Base-by-base conservation (phyloP, 2,329 filamentous ascomycete species). In the Fusarium mundagurra region DNA sequence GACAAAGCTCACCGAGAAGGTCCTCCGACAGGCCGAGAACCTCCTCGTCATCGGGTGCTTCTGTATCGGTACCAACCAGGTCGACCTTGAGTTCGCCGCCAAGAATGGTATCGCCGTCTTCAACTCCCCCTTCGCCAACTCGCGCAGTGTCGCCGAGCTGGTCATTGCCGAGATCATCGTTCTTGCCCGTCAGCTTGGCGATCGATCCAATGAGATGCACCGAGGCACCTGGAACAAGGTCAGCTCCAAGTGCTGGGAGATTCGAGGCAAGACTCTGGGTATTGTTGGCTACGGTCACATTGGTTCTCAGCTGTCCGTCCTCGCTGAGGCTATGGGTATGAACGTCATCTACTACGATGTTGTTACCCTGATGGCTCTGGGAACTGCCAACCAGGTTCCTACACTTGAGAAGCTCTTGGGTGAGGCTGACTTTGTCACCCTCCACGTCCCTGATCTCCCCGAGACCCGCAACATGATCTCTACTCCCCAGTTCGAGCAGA, bases 111-210 rank as follows among this genome's bases (percentile, higher is more conserved):
- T 98, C 82, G 95, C 95, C 41, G 96, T 99, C 74, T 99, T 99
- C 91, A 99, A 99, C 86, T 98, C 96, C 51, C 96, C 96, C 4
- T 99, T 99, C 85, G 95, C 94, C 85, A 99, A 99, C 86, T 98
- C 96, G 14, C 93, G 96, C 82, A 97, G 94, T 82, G 96, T 99
- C 59, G 96, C 96, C 64, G 96, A 99, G 86, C 88, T 98, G 64
- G 95, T 98, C 78, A 98, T 99, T 81, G 93, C 88, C 61, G 96
- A 98, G 84, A 95, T 99, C 80, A 98, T 99, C 80, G 87, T 89
- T 44, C 91, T 99, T 61, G 96, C 96, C 29, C 92, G 96, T 68
- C 96, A 99, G 84, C 88, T 99, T 39, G 92, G 94, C 72, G 96
- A 99, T 84, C 94, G 96, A 77, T 98, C 94, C 72, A 94, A 90